Evolutionary conservation across 148 eudicot genomes (phyloP).

Genomic region (Mesembryanthemum crystallinum): DNA sequence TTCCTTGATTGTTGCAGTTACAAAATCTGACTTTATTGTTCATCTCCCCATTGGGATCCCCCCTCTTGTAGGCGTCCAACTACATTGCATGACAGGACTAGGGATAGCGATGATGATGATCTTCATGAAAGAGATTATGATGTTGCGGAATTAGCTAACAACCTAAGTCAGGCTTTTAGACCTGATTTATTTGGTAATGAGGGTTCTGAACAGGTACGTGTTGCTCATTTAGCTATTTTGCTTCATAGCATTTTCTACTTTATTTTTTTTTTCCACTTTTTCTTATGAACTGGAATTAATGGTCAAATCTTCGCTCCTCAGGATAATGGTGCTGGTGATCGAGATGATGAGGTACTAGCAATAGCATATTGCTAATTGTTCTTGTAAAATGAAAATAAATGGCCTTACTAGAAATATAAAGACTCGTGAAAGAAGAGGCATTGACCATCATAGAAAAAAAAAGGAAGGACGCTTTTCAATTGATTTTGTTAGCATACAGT

Average conservation of each 20-base stretch:
- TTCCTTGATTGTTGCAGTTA: slow-evolving; percentile 1
- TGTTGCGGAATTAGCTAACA: slow-evolving; percentile 80
- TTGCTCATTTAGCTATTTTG: slow-evolving; percentile 14
- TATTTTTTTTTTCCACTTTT: not conserved
- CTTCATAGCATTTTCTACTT: too few relatives aligned
- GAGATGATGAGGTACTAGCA: slow-evolving; percentile 79
- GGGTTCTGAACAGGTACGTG: slow-evolving; percentile 64
- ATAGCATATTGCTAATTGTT: not conserved
- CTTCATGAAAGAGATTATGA: slow-evolving; percentile 88
- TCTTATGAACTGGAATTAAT: not conserved
- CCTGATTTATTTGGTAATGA: slow-evolving; percentile 59
- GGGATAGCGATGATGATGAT: slow-evolving; percentile 96
- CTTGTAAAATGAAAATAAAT: not conserved
- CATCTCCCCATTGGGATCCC: slow-evolving; percentile 1
- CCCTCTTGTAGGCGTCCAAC: slow-evolving; percentile 75
- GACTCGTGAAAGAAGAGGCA: not conserved
- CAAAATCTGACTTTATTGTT: not conserved
- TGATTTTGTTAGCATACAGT: not conserved
- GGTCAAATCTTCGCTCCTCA: slow-evolving; percentile 31
- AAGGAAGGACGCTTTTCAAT: not conserved
- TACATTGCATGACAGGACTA: slow-evolving; percentile 80
- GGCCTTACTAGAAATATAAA: not conserved
- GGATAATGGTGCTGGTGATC: slow-evolving; percentile 68
- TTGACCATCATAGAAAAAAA: not conserved
- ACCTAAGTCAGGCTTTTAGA: slow-evolving; percentile 83